A percentile compares a stretch with the other conserved stretches of the same genome.
These are phyloP conservation scores for Pseudocercospora crystallina DNA, from an alignment of 2,329 filamentous ascomycete species.

Conservation along the genomic window DNA sequence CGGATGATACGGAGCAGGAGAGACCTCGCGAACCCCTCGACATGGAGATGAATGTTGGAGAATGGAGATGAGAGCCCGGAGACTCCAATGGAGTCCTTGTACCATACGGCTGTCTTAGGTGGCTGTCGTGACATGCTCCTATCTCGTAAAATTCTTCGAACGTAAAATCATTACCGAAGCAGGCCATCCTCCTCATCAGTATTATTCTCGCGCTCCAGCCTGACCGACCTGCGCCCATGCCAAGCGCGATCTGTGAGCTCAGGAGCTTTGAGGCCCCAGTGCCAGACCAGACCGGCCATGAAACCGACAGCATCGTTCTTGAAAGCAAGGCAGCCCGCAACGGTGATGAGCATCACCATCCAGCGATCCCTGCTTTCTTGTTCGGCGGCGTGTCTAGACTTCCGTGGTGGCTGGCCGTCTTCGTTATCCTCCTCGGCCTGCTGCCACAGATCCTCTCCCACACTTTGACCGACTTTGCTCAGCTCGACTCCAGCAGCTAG, in stretches of 20 bases:
- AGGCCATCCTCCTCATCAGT: conserved; percentile 15
- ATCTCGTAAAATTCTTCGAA: neutral
- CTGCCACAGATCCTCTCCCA: conserved; percentile 68
- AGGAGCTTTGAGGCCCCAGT: conserved; percentile 59
- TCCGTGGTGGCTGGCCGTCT: conserved; percentile 33
- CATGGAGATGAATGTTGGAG: too few relatives aligned
- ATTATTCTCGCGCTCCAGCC: conserved; percentile 12
- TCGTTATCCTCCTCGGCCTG: conserved; percentile 38
- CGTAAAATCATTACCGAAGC: conserved; percentile 2
- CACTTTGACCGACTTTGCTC: conserved; percentile 76
- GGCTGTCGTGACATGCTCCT: too few relatives aligned
- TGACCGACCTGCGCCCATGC: conserved; percentile 18
- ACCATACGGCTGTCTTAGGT: too few relatives aligned
- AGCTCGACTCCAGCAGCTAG: conserved; percentile 86
- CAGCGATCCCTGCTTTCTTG: conserved; percentile 72
- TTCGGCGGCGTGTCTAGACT: conserved; percentile 59
- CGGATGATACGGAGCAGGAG: too few relatives aligned
- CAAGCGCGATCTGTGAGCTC: conserved; percentile 15
- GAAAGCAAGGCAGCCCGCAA: conserved; percentile 78
- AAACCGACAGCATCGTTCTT: conserved; percentile 90
- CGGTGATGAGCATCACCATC: conserved; percentile 87
- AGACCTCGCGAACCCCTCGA: too few relatives aligned
- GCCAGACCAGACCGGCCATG: conserved; percentile 74
- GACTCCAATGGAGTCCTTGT: too few relatives aligned
- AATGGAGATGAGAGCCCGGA: too few relatives aligned